Conservation (phyloP, 225 moss, liverwort and hornwort genomes). For the Sphagnum contortum region DNA sequence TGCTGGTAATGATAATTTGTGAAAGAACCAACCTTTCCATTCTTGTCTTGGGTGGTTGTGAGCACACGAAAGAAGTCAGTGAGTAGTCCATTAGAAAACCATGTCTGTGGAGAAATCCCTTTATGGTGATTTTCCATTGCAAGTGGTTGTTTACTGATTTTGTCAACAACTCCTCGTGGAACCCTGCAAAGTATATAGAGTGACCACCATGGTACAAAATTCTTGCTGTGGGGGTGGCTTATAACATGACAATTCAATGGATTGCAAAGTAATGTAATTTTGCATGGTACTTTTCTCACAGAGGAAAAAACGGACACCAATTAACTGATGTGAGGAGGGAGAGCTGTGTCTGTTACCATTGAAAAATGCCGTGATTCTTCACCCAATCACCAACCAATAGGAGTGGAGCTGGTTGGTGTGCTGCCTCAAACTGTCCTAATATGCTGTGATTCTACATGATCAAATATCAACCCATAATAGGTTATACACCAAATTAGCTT, state of each 20-base stretch:
- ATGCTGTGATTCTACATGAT: conserved; percentile 37
- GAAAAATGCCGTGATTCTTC: conserved; percentile 36
- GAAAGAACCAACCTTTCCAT: conserved; percentile 41
- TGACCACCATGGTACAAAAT: too few relatives aligned
- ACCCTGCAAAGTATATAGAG: conserved; percentile 32
- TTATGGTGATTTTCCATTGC: conserved; percentile 69
- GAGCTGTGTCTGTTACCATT: conserved; percentile 18
- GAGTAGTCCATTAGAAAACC: conserved; percentile 35
- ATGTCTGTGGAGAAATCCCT: conserved; percentile 64
- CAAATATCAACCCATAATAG: too few relatives aligned
- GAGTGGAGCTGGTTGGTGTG: conserved; percentile 30
- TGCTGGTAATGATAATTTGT: background rate
- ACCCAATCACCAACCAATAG: conserved; percentile 40
- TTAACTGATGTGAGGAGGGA: background rate
- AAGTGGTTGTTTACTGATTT: conserved; percentile 31
- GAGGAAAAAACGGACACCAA: too few relatives aligned
- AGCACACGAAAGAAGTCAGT: conserved; percentile 74
- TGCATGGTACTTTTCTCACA: too few relatives aligned
- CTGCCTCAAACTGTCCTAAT: conserved; percentile 36
- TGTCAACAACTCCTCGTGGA: conserved; percentile 29
- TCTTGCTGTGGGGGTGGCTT: too few relatives aligned
- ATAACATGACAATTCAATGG: too few relatives aligned
- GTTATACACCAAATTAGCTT: too few relatives aligned
- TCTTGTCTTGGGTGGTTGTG: conserved; percentile 57
- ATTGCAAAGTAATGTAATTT: too few relatives aligned